Evolutionary conservation across 176 grass and related monocot species (phyloP).

Genomic region (Otatea glauca): DNA sequence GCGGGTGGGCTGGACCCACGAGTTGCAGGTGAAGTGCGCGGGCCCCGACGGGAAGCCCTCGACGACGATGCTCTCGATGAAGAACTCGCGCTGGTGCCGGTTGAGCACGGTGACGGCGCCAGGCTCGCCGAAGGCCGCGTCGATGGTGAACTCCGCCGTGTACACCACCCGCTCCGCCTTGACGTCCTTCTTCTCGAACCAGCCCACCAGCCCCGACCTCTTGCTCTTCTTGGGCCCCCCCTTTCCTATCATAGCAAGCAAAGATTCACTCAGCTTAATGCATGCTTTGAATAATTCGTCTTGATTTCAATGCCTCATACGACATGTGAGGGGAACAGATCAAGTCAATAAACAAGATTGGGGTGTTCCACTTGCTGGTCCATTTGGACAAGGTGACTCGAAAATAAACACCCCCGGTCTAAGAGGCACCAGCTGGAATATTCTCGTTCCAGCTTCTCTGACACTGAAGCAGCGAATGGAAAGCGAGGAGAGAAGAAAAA

Average conservation of each 20-base stretch:
- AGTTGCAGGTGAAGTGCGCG: constrained; percentile 78
- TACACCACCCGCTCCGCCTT: constrained; percentile 80
- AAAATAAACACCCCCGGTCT: neutral
- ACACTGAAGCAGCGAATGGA: constrained; percentile 8
- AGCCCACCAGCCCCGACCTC: constrained; percentile 55
- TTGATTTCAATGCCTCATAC: neutral
- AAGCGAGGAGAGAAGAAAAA: neutral
- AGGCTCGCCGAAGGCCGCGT: constrained; percentile 73
- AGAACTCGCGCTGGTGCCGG: constrained; percentile 80
- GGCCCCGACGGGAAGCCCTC: constrained; percentile 70
- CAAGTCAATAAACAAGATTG: constrained; percentile 17
- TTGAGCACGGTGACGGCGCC: constrained; percentile 84
- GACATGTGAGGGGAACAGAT: neutral
- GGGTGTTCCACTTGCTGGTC: constrained; percentile 26
- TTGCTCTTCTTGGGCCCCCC: constrained; percentile 62
- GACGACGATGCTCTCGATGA: constrained; percentile 81
- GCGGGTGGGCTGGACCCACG: constrained; percentile 71
- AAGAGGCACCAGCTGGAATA: constrained; percentile 53
- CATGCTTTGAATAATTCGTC: neutral
- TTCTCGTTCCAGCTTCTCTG: constrained; percentile 38
- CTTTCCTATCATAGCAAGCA: constrained; percentile 41
- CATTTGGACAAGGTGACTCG: constrained; percentile 37
- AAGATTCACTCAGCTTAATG: neutral
- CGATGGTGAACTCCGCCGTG: constrained; percentile 81
- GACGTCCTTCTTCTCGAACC: constrained; percentile 89